phyloP scores from a whole-genome alignment of 192 early-diverging fungal species.

The Blastocladiella britannica region DNA sequence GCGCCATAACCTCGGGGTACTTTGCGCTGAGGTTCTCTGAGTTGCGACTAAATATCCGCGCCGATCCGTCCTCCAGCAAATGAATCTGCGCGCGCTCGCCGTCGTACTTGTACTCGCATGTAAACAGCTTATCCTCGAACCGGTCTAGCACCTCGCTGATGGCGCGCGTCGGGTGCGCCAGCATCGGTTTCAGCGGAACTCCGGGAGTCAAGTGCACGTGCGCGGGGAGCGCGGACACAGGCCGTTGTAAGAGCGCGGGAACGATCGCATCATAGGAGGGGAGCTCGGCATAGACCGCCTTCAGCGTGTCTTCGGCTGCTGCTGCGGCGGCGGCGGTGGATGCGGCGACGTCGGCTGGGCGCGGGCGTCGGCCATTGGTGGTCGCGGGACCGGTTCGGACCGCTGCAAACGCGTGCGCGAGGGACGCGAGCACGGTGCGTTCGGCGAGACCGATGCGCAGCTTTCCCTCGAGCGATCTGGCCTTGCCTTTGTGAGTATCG shows the following conservation, averaged over 20 bases:
- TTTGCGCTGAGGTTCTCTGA: constrained; percentile 80
- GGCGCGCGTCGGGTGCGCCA: constrained; percentile 93
- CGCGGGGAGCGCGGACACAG: constrained; percentile 39
- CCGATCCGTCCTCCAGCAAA: constrained; percentile 45
- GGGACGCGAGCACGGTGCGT: constrained; percentile 64
- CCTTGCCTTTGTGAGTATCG: not conserved
- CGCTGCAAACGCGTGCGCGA: constrained; percentile 65
- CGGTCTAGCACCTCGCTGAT: constrained; percentile 80
- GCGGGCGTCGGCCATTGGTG: constrained; percentile 19
- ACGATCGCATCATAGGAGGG: constrained; percentile 85
- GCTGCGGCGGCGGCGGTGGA: too few relatives aligned
- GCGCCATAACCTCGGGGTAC: constrained; percentile 81
- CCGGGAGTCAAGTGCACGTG: constrained; percentile 84
- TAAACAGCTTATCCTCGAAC: constrained; percentile 79
- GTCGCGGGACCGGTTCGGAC: constrained; percentile 14
- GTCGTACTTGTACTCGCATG: constrained; percentile 98
- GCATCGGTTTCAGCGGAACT: constrained; percentile 96
- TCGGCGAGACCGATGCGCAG: constrained; percentile 92
- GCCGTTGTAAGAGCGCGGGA: constrained; percentile 56
- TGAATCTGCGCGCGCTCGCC: constrained; percentile 94
- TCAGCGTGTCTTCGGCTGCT: constrained; percentile 32
- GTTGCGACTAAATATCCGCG: constrained; percentile 81
- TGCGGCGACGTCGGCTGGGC: constrained; percentile 12
- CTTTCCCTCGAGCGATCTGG: constrained; percentile 72
- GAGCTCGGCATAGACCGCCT: constrained; percentile 53